phyloP scores from a whole-genome alignment of 179 eudicot genomes.

The Beta macrorhiza region DNA sequence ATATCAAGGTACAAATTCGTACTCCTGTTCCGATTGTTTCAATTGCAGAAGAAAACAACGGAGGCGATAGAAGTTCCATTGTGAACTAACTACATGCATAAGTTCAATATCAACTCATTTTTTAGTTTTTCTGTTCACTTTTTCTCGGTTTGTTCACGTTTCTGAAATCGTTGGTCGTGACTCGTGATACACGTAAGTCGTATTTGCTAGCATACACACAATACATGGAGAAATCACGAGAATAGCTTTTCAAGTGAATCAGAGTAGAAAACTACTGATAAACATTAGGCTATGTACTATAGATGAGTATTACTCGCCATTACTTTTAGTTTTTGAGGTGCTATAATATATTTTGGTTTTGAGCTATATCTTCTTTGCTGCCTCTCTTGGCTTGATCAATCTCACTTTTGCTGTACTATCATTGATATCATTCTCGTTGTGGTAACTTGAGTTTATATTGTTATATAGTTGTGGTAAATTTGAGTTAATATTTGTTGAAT shows the following conservation, averaged over 20 bases:
- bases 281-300: background rate
- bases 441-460: no score
- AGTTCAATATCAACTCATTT: background rate
- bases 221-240: background rate
- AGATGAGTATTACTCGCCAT: background rate
- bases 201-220: background rate
- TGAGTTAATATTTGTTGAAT: background rate
- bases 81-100: background rate
- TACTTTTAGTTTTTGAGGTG: background rate
- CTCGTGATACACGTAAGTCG: background rate
- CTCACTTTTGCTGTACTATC: no score
- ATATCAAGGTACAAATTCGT: constrained; percentile 31
- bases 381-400: background rate
- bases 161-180: background rate
- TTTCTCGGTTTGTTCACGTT: background rate
- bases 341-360: background rate
- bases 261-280: background rate
- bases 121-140: background rate
- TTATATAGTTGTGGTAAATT: background rate
- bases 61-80: constrained; percentile 30
- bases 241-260: background rate
- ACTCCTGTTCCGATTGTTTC: constrained; percentile 70
- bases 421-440: no score
- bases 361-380: background rate
- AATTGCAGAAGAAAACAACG: constrained; percentile 83